Conservation (phyloP, 129 eudicot species). For the Artemisia annua region DNA sequence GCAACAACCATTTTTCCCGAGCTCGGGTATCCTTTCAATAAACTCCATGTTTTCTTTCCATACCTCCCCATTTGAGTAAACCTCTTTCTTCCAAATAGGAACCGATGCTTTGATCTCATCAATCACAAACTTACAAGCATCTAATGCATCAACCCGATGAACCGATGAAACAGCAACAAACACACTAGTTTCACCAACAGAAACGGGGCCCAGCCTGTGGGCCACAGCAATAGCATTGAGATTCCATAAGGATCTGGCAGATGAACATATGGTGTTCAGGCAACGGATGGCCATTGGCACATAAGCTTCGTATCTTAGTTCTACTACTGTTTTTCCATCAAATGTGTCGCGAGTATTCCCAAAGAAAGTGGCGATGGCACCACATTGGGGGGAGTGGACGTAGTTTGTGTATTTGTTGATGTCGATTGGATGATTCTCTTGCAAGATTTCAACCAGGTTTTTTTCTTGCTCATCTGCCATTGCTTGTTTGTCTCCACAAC, state of each 20-base stretch:
- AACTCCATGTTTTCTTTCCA: slow-evolving; percentile 92
- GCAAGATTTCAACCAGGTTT: slow-evolving; percentile 67
- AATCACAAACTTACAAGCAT: slow-evolving; percentile 81
- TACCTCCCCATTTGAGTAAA: slow-evolving; percentile 84
- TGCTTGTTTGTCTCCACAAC: slow-evolving; percentile 12
- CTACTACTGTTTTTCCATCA: slow-evolving; percentile 72
- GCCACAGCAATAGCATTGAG: slow-evolving; percentile 67
- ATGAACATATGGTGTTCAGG: slow-evolving; percentile 67
- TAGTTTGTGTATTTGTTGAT: slow-evolving; percentile 69
- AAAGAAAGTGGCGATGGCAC: slow-evolving; percentile 85
- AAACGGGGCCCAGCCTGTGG: slow-evolving; percentile 72
- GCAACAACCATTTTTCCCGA: slow-evolving; percentile 37
- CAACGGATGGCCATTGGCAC: slow-evolving; percentile 91
- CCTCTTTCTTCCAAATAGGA: slow-evolving; percentile 98
- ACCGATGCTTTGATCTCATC: slow-evolving; percentile 93
- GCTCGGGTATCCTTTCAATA: slow-evolving; percentile 57
- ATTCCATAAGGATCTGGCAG: slow-evolving; percentile 77
- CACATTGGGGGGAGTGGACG: slow-evolving; percentile 72
- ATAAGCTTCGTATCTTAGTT: slow-evolving; percentile 86
- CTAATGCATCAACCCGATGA: slow-evolving; percentile 80
- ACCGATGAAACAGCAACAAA: slow-evolving; percentile 75
- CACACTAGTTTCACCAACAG: slow-evolving; percentile 84
- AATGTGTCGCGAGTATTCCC: slow-evolving; percentile 92
- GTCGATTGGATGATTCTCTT: slow-evolving; percentile 66
- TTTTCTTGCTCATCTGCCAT: slow-evolving; percentile 67